phyloP scores from a whole-genome alignment of 257 asterid genomes.

The Solanum virginianum region DNA sequence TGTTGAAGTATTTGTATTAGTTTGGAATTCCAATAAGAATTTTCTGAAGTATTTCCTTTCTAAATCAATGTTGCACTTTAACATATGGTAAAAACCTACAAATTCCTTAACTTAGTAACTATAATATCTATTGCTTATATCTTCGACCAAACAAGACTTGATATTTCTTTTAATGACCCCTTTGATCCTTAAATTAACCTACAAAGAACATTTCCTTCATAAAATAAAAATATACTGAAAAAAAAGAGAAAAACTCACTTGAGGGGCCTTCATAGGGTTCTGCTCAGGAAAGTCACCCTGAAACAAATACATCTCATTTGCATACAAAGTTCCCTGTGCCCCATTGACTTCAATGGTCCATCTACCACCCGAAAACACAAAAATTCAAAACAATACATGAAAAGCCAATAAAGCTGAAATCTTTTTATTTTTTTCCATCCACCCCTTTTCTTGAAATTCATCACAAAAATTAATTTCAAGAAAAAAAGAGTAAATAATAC shows the following conservation, averaged over 20 bases:
- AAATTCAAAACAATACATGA: not conserved
- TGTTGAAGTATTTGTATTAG: not conserved
- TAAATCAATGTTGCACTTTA: not conserved
- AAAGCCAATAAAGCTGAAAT: not conserved
- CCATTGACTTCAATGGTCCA: slow-evolving; percentile 43
- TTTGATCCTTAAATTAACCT: not conserved
- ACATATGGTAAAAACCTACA: not conserved
- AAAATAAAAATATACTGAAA: not conserved
- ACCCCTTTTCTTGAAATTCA: not conserved
- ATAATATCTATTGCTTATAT: not conserved
- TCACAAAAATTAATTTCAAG: not conserved
- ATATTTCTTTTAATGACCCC: not conserved
- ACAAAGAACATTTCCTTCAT: not conserved
- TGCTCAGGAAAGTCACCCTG: slow-evolving; percentile 48
- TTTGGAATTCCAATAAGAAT: not conserved
- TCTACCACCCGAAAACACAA: not conserved
- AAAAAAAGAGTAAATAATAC: slow-evolving; percentile 6
- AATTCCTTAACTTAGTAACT: not conserved
- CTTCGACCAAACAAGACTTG: not conserved
- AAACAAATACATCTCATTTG: slow-evolving; percentile 30
- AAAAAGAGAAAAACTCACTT: slow-evolving; percentile 9
- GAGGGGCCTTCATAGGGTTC: slow-evolving; percentile 50
- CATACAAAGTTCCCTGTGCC: slow-evolving; percentile 32
- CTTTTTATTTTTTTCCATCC: not conserved
- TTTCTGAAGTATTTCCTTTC: not conserved